A percentile compares a stretch with the other conserved stretches of the same genome.
Evolutionary conservation across 148 eudicot species (phyloP).

Genomic region (Suaeda aralocaspica): DNA sequence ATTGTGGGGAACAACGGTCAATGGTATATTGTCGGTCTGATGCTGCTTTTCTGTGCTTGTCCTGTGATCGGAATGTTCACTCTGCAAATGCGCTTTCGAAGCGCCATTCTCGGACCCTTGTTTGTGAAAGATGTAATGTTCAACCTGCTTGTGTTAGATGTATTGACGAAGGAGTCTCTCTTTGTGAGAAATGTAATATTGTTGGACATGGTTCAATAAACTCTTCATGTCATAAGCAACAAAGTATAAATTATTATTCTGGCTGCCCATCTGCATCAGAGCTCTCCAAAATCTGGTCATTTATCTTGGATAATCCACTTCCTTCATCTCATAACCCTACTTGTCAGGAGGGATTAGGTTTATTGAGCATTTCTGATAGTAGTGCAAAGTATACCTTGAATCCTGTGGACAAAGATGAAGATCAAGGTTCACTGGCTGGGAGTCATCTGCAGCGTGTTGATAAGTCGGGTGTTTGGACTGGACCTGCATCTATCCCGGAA

Average conservation of each 20-base stretch:
- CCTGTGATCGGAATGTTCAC: constrained; percentile 93
- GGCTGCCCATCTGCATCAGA: constrained; percentile 90
- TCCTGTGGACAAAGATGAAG: constrained; percentile 25
- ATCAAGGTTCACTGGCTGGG: constrained; percentile 23
- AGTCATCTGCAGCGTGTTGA: constrained; percentile 30
- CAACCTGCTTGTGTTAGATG: constrained; percentile 78
- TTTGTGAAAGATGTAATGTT: constrained; percentile 73
- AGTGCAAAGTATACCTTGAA: constrained; percentile 15
- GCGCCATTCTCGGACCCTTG: constrained; percentile 86
- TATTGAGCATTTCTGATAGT: constrained; percentile 48
- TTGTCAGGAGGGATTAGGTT: constrained; percentile 64
- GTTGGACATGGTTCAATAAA: constrained; percentile 44
- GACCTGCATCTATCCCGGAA: constrained; percentile 37
- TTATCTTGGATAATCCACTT: constrained; percentile 44
- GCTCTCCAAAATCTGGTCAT: constrained; percentile 77
- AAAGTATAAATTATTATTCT: constrained; percentile 59
- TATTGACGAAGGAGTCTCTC: constrained; percentile 64
- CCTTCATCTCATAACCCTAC: constrained; percentile 38
- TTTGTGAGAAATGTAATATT: constrained; percentile 78
- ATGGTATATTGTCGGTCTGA: constrained; percentile 94
- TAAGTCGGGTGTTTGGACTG: constrained; percentile 38
- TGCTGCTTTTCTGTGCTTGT: constrained; percentile 79
- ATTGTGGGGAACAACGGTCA: constrained; percentile 71
- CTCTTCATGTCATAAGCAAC: constrained; percentile 52
- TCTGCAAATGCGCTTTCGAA: constrained; percentile 89